Percentiles rank a stretch among this genome's conserved stretches.
phyloP scores from a whole-genome alignment of 2,329 filamentous ascomycete species.

The Zasmidium citrigriseum region DNA sequence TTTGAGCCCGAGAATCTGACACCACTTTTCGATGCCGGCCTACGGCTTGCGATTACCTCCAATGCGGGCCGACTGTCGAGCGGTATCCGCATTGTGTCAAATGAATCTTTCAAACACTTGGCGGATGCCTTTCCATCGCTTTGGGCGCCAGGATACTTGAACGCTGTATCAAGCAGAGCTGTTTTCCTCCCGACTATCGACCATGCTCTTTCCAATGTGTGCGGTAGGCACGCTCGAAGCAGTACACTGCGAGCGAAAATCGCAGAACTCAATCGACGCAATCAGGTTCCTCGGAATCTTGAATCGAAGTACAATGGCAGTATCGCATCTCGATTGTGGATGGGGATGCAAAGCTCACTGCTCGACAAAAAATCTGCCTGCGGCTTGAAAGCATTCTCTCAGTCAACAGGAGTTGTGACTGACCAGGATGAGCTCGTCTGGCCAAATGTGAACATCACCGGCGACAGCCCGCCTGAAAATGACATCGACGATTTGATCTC shows the following conservation, averaged over 20 bases:
- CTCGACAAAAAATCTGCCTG: neutral
- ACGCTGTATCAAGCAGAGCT: constrained; percentile 32
- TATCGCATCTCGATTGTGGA: constrained; percentile 5
- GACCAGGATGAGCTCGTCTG: neutral
- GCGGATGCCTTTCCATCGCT: constrained; percentile 41
- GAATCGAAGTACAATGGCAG: no score
- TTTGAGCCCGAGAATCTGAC: no score
- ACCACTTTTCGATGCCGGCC: constrained; percentile 15
- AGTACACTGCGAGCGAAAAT: constrained; percentile 13
- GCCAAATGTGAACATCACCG: neutral
- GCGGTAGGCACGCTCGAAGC: constrained; percentile 10
- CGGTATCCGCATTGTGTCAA: constrained; percentile 35
- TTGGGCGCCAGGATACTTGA: constrained; percentile 42
- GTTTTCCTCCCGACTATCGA: constrained; percentile 41
- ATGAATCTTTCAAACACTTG: constrained; percentile 36
- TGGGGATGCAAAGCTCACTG: neutral
- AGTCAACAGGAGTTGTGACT: neutral
- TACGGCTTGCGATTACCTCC: constrained; percentile 40
- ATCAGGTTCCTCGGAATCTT: neutral
- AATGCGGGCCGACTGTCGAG: constrained; percentile 23
- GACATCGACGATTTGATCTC: neutral
- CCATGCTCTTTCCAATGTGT: constrained; percentile 31
- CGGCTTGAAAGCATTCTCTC: neutral
- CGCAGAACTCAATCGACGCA: constrained; percentile 10
- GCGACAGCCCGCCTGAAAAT: neutral